Evolutionary conservation across 768 basidiomycete genomes (phyloP).

Genomic region (Leccinum arenicola): DNA sequence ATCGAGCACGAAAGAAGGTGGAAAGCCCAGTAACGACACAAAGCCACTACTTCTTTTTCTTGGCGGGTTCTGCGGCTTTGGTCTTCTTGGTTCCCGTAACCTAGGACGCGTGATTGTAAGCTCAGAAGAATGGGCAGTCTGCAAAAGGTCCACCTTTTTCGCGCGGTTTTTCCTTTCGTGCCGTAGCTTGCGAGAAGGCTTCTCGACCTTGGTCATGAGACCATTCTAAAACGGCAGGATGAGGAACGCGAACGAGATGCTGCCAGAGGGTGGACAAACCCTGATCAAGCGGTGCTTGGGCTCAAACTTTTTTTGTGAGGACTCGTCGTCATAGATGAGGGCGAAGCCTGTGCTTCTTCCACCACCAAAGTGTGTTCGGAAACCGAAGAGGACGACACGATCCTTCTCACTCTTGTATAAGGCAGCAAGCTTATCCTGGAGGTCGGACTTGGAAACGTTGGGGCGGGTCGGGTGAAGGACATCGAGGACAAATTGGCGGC

Average conservation of each 20-base stretch:
- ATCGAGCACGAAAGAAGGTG: conserved; percentile 16
- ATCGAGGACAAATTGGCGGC: conserved; percentile 94
- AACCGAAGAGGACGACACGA: conserved; percentile 91
- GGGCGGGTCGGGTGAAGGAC: conserved; percentile 94
- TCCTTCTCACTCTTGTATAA: conserved; percentile 92
- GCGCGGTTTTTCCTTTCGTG: conserved; percentile 99
- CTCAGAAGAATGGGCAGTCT: not conserved
- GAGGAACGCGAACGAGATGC: conserved; percentile 1
- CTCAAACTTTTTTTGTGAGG: conserved; percentile 94
- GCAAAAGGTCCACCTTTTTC: conserved; percentile 77
- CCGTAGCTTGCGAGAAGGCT: conserved; percentile 93
- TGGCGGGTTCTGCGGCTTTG: conserved; percentile 88
- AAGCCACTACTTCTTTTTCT: conserved; percentile 86
- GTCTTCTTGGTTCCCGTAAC: conserved; percentile 92
- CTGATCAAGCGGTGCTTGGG: conserved; percentile 92
- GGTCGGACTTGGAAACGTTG: conserved; percentile 89
- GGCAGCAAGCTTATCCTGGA: conserved; percentile 87
- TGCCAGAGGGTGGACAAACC: conserved; percentile 48
- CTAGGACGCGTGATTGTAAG: conserved; percentile 40
- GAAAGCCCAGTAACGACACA: conserved; percentile 19
- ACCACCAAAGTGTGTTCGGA: conserved; percentile 97
- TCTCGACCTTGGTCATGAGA: conserved; percentile 73
- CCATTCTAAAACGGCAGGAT: conserved; percentile 49
- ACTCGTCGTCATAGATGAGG: conserved; percentile 96
- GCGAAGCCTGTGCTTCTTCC: conserved; percentile 97